A percentile compares a stretch with the other conserved stretches of the same genome.
phyloP scores from a whole-genome alignment of 129 eudicot species.

The Glebionis coronaria region DNA sequence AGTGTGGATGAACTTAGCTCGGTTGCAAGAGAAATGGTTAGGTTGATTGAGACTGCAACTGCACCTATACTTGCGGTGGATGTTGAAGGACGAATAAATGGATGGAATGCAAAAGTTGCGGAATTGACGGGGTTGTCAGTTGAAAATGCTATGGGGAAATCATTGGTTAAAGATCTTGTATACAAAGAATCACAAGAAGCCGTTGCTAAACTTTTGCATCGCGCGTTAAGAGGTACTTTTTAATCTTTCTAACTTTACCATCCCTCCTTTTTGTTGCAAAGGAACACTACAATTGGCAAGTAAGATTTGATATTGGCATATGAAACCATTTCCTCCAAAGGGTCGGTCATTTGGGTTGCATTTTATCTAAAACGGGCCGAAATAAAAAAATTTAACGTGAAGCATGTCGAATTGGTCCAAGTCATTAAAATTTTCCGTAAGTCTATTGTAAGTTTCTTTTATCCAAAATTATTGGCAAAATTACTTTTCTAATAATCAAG shows the following conservation, averaged over 20 bases:
- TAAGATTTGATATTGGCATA: neutral
- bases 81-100: slow-evolving; percentile 69
- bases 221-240: slow-evolving; percentile 70
- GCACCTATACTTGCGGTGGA: slow-evolving; percentile 90
- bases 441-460: neutral
- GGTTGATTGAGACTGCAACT: slow-evolving; percentile 92
- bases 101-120: slow-evolving; percentile 87
- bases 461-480: too few relatives aligned
- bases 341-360: neutral
- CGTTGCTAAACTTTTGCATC: slow-evolving; percentile 56
- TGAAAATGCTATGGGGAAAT: slow-evolving; percentile 80
- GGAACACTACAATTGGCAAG: neutral
- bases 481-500: neutral
- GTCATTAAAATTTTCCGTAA: neutral
- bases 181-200: slow-evolving; percentile 67
- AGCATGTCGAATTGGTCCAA: neutral
- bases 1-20: slow-evolving; percentile 70
- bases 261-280: neutral
- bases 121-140: slow-evolving; percentile 78
- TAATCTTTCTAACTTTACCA: neutral
- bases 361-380: slow-evolving; percentile 4
- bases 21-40: slow-evolving; percentile 79
- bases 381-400: neutral
- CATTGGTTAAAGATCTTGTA: slow-evolving; percentile 70
- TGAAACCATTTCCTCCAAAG: neutral